Base-by-base conservation (phyloP, 371 early-diverging fungal genomes). In the Choanephora cucurbitarum region DNA sequence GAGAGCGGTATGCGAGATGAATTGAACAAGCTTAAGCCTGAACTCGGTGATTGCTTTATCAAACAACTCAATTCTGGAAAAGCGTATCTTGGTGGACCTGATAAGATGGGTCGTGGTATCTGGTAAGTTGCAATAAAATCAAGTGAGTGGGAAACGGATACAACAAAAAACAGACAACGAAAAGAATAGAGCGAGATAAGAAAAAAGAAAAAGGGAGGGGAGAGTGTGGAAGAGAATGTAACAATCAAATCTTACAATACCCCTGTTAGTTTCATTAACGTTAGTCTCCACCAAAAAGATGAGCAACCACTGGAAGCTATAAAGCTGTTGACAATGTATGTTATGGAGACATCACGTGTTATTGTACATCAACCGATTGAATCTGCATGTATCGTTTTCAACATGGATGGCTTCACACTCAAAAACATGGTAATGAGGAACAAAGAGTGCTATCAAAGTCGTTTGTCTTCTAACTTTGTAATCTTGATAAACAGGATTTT, bases 321-420 rank as follows among this genome's bases (percentile, higher is more conserved):
- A 21, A 77, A 85, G 47, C 68, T 80, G 18, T 70, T 86, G 60
- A 82, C 91, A 17, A 75, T 94, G 55, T 91, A 84, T 64, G 72
- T 87, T 60, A 88, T 96, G 90, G 97, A 96, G 62, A 85, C 87
- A 19, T 84, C 86, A 51, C 87, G 96, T 28, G 67, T 87, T 60
- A 62, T 93, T 42, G 81, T 92, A 23, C 61, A 72, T 41, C 78
- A 84, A 17, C 90, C 92, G 8, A 75, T 87, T 46, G 96, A 94
- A 63, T 82, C 87, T n/a, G 87, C 83, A 10, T 86, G 88, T 56
- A 77, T 93, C 44, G 81, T 96, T 37, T 94, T 95, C 67, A 92
- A 96, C 66, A 71, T 96, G 77, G 86, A 84, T 33, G 83, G 80
- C 34, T 93, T 94, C 51, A 81, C 87, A 19, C 73, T 91, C 50